Conservation (phyloP, 306 rosid species). For the Trifolium fragiferum region DNA sequence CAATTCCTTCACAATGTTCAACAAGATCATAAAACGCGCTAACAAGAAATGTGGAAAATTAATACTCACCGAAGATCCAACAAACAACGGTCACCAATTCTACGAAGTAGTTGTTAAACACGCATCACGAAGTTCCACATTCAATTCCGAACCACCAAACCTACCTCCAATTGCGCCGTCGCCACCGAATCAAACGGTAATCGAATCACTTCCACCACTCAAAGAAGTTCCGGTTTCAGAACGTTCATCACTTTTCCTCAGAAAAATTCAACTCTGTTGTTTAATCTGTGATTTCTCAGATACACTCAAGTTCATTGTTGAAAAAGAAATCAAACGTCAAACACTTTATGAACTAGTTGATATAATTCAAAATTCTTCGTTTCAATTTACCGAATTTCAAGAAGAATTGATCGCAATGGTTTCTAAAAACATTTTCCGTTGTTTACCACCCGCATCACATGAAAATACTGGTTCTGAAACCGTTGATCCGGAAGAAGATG, state of each 20-base stretch:
- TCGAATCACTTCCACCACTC: conserved; percentile 60
- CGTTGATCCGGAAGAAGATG: conserved; percentile 66
- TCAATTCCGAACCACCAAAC: conserved; percentile 39
- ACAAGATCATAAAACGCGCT: conserved; percentile 68
- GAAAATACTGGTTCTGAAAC: conserved; percentile 46
- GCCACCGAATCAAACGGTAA: conserved; percentile 16
- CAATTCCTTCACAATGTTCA: conserved; percentile 51
- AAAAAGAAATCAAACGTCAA: conserved; percentile 72
- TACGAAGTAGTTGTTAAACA: conserved; percentile 60
- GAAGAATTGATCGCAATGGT: conserved; percentile 70
- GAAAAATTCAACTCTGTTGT: conserved; percentile 63
- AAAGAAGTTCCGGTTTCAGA: conserved; percentile 58
- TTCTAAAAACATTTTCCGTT: conserved; percentile 70
- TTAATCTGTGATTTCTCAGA: conserved; percentile 59
- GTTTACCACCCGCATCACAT: conserved; percentile 64
- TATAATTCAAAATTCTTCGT: conserved; percentile 56
- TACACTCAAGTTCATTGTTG: conserved; percentile 37
- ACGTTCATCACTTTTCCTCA: conserved; percentile 49
- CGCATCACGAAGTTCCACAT: conserved; percentile 54
- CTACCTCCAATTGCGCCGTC: not conserved
- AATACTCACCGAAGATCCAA: conserved; percentile 44
- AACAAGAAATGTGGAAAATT: conserved; percentile 57
- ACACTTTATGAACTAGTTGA: conserved; percentile 68
- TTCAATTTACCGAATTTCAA: conserved; percentile 51
- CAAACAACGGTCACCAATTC: conserved; percentile 41